Base-by-base conservation (phyloP, 768 basidiomycete genomes). In the Rhodotorula sphaerocarpa region DNA sequence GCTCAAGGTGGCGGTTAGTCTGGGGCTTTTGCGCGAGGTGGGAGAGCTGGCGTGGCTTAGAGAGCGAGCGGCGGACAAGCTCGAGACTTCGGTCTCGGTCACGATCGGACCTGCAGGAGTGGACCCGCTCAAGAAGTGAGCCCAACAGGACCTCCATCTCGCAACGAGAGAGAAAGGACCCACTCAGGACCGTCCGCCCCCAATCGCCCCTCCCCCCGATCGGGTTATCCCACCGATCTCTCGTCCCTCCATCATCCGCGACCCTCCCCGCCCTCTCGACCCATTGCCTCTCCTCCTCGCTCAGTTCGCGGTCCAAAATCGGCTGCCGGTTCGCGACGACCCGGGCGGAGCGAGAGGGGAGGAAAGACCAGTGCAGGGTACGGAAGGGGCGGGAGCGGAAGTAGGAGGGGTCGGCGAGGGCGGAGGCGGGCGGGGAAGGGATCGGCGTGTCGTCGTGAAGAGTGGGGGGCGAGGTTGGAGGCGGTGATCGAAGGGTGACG, bases 81-180 rank as follows among this genome's bases (percentile, higher is more conserved):
- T 48, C 16, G 50, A n/a, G 21, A 47, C 47, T 18, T 58, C 57
- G 4, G 57, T 58, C 30, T 58, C 57, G 41, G 48, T 58, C 23
- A 50, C 23, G 42, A 51, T 44, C 12, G 57, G 57, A 20, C 57
- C 57, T 58, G 48, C 10, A 9, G 7, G 46, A 7, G 14, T 21
- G 12, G 25, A 5, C 16, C 3, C 9, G 44, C 7, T 36, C 5
- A 3, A 25, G 34, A 34, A 2, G 43, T 2, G 23, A 7, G 15
- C 7, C 9, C 11, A n/a, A 46, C 7, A 4, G 5, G 5, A 39
- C n/a, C n/a, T n/a, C n/a, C n/a, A n/a, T n/a, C n/a, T n/a, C n/a
- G n/a, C n/a, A 23, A n/a, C 30, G n/a, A 16, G 30, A 28, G 1
- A 16, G 20, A 28, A 28, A 1, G n/a, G 25, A 21, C 58, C 34